Percentiles rank a stretch among this genome's conserved stretches.
phyloP scores from a whole-genome alignment of 2,329 filamentous ascomycete genomes.

The Colletotrichum aenigma region DNA sequence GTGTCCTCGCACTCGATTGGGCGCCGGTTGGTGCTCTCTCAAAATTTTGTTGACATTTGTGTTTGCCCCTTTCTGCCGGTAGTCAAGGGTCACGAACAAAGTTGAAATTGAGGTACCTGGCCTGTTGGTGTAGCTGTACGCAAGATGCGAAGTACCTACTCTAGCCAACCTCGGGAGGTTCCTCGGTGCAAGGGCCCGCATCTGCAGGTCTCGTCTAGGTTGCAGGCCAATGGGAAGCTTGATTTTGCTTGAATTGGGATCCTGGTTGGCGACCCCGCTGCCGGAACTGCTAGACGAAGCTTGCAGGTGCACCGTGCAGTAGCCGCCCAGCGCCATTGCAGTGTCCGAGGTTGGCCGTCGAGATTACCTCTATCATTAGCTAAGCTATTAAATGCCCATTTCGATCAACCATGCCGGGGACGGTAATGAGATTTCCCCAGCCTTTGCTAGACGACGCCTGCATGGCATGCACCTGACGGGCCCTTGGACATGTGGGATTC shows the following conservation, averaged over 20 bases:
- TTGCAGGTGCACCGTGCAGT: conserved; percentile 3
- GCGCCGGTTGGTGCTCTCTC: not conserved
- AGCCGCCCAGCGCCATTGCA: not conserved
- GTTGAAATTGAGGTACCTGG: conserved; percentile 1
- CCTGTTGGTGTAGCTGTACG: not conserved
- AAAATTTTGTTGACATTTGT: conserved; percentile 21
- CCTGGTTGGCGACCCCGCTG: not conserved
- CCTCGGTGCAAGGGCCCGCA: conserved; percentile 7
- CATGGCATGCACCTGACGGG: not conserved
- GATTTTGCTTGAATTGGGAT: conserved; percentile 12
- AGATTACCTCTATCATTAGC: not conserved
- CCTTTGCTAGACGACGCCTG: not conserved
- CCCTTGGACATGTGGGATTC: not conserved
- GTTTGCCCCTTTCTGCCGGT: conserved; percentile 20
- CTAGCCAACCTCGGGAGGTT: conserved; percentile 3
- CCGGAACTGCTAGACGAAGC: conserved; percentile 6
- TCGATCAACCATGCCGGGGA: not conserved
- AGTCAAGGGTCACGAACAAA: conserved; percentile 15
- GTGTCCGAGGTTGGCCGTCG: not conserved
- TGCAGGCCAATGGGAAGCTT: conserved; percentile 15
- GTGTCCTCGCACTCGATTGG: conserved; percentile 11
- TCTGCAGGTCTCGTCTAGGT: conserved; percentile 17
- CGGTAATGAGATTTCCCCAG: not conserved
- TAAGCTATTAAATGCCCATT: not conserved
- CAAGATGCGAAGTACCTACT: not conserved